Base-by-base conservation (phyloP, 2,329 filamentous ascomycete species). In the Aspergillus tubingensis region DNA sequence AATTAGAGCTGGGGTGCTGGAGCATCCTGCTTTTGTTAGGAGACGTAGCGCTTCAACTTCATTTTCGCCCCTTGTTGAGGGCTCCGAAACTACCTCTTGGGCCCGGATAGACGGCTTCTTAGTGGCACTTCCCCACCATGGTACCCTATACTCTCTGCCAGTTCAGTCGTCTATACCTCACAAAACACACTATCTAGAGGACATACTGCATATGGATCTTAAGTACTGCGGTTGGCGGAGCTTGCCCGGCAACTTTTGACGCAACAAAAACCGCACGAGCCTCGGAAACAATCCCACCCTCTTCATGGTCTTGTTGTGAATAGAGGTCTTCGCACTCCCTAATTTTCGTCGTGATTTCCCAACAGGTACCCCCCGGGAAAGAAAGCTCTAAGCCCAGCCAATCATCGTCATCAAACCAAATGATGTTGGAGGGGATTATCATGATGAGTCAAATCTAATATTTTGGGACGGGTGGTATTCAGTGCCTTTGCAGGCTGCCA, bases 381-480 rank as follows among this genome's bases (percentile, higher is more conserved):
- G 23, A 32, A 2, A 61, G 13, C 13, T 49, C 49, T 5, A 30
- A n/a, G n/a, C 41, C 41, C 7, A 58, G 47, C 23, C 50, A 54
- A 11, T 58, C 50, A 11, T 54, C 43, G 3, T 61, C 54, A 2
- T 58, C 44, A 7, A 61, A 58, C 54, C 54, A 58, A 15, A 47
- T 58, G 30, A 61, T 58, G n/a, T 51, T 21, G 13, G 54, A 48
- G 2, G 43, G 23, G 7, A 48, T 57, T 8, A 10, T 48, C 43
- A 57, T 57, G 8, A 43, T 21, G 15, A 3, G n/a, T 43, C 30
- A 32, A 32, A 19, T 19, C 17, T 19, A 19, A 19, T 19, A 19
- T 19, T 19, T 19, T 19, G 17, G 17, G 17, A 19, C 17, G 17
- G 17, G 17, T 19, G 17, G 17, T 19, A 19, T 30, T 30, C 27